Base-by-base conservation (phyloP, 345 rosid species). In the Lepidium didymum region DNA sequence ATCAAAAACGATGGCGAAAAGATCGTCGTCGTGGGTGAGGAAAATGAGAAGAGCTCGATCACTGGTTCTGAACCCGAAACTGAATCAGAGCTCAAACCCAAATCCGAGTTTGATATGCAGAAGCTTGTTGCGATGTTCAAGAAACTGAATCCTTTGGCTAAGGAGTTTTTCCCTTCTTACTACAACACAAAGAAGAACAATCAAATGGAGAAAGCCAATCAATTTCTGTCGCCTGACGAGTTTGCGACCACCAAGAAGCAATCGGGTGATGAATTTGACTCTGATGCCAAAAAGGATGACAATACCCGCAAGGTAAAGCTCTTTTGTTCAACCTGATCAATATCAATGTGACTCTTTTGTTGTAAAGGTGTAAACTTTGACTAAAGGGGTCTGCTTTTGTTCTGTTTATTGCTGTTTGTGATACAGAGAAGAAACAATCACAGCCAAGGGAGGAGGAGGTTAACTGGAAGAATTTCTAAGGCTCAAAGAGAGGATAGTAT, bases 81-180 rank as follows among this genome's bases (percentile, higher is more conserved):
- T 18, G 83, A 81, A 34, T 60, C 86, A 15, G 83, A 81, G 66
- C 59, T 75, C 54, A 81, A 82, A 77, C 68, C 87, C 34, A 78
- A 83, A 71, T 78, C 88, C 3, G 84, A 87, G 80, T 76, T 86
- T 79, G 85, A 61, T 56, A 82, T 90, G 70, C 74, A 86, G 63
- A 84, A 83, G 56, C 86, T 90, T 68, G 94, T 90, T 64, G 92
- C 86, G 3, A 86, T 87, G 78, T 83, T 90, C 81, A 87, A 91
- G 65, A 90, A 86, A 78, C 76, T 90, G 82, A 90, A 90, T 76
- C 96, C 96, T 77, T 70, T 68, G 75, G 96, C 96, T 1, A 86
- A 90, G 68, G 96, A 90, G 70, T 90, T 90, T 69, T 62, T 90
- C 60, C 96, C 96, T 62, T 87, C 93, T 31, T 78, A 81, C 58